Evolutionary conservation across 495 filamentous ascomycete genomes (phyloP).

Genomic region (Cercophora samala): DNA sequence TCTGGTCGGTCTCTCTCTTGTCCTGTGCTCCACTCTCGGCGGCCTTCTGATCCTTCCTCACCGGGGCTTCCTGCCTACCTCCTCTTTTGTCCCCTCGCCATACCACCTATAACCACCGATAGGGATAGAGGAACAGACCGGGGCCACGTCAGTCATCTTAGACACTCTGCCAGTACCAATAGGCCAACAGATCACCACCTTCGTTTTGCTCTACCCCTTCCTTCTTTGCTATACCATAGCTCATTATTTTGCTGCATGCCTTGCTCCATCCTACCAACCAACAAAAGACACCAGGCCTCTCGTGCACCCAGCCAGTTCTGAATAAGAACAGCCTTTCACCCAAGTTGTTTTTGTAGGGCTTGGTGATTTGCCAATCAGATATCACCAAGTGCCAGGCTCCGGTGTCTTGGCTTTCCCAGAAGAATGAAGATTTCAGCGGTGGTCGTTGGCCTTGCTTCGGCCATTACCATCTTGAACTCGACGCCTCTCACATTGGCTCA

Average conservation of each 20-base stretch:
- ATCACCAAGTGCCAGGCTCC: neutral
- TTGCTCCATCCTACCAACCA: neutral
- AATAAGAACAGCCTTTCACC: neutral
- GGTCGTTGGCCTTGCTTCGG: conserved; percentile 36
- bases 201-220: neutral
- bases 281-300: neutral
- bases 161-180: neutral
- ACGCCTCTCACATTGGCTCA: conserved; percentile 31
- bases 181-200: neutral
- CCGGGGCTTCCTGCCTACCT: neutral
- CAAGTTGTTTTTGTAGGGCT: neutral
- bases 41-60: conserved; percentile 14
- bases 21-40: conserved; percentile 18
- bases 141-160: neutral
- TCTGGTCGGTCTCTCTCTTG: neutral
- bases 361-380: neutral
- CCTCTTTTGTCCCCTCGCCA: neutral
- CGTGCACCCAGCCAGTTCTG: neutral
- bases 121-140: neutral
- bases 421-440: conserved; percentile 40
- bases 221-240: neutral
- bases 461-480: conserved; percentile 32
- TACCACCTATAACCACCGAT: neutral
- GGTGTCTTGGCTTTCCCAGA: neutral
- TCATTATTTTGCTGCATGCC: neutral